Base-by-base conservation (phyloP, 306 rosid genomes). In the Casuarina equisetifolia region DNA sequence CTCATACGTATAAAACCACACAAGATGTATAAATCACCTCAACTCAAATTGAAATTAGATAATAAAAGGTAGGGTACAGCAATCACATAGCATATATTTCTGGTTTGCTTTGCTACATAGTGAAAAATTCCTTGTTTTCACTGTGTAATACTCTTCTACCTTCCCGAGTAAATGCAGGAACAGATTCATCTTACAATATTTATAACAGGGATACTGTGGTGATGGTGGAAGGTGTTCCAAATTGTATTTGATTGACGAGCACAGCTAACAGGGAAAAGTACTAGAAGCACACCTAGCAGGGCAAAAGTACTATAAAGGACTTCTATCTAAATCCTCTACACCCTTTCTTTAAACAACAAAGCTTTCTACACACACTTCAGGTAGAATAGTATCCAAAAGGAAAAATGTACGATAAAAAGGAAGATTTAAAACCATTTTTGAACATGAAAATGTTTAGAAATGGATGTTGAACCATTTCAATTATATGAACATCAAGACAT, bases 1-100 rank as follows among this genome's bases (percentile, higher is more conserved):
- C 51, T 58, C 58, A 42, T 36, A 32, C 13, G 10, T 68, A 69
- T 68, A n/a, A 45, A 62, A 69, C 12, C 69, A 20, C 59, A 32
- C 39, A n/a, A 20, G 67, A 46, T 15, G 32, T 69, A 49, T 45
- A 38, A 11, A 20, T 43, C 11, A n/a, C 4, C 73, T 25, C 55
- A 68, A 77, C 45, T 42, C 35, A 77, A 55, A 74, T 9, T 54
- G 61, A 2, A 42, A 16, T 66, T 49, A 40, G 49, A 32, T 42
- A 17, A 17, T 9, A 13, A 42, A 13, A 36, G 15, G 20, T 39
- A 59, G 6, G 3, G 36, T 32, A 66, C 17, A 42, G 50, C 50
- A 66, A 42, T 25, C 16, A 10, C 4, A 15, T 8, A 16, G 5
- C 9, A 40, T 64, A 4, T 16, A 64, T 32, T 25, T 9, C 44